Evolutionary conservation across 495 filamentous ascomycete genomes (phyloP).

Genomic region (Pyronema omphalodes): DNA sequence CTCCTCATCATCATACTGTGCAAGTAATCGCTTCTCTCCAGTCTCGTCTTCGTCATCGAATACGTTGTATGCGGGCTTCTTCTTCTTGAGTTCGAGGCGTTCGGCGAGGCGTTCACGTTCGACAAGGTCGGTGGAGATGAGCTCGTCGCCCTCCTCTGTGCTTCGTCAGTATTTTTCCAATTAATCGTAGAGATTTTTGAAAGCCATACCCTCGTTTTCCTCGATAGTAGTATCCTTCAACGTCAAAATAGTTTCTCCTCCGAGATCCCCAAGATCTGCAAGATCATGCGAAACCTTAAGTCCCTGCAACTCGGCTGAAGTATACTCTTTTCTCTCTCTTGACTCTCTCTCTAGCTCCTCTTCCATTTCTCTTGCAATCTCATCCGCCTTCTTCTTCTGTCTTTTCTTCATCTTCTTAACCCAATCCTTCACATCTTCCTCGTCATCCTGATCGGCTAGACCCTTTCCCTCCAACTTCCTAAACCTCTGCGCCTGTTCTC

Average conservation of each 20-base stretch:
- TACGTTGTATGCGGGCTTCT: slow-evolving; percentile 76
- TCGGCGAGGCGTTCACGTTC: slow-evolving; percentile 64
- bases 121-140: slow-evolving; percentile 62
- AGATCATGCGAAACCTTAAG: slow-evolving; percentile 81
- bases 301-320: slow-evolving; percentile 64
- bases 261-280: slow-evolving; percentile 48
- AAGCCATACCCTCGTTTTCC: slow-evolving; percentile 40
- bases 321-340: slow-evolving; percentile 46
- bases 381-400: slow-evolving; percentile 73
- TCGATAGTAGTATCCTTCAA: slow-evolving; percentile 78
- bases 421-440: slow-evolving; percentile 67
- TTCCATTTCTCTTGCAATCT: slow-evolving; percentile 47
- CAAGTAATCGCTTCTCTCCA: slow-evolving; percentile 46
- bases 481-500: slow-evolving; percentile 60
- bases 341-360: slow-evolving; percentile 43
- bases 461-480: slow-evolving; percentile 60
- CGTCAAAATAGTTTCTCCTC: slow-evolving; percentile 67
- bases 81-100: slow-evolving; percentile 73
- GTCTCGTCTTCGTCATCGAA: slow-evolving; percentile 46
- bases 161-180: neutral
- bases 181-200: neutral
- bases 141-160: slow-evolving; percentile 67
- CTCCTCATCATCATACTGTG: slow-evolving; percentile 91
- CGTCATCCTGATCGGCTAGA: slow-evolving; percentile 52
- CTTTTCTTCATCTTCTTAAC: slow-evolving; percentile 71